Evolutionary conservation across 2,329 filamentous ascomycete genomes (phyloP), one percentile per base, ranked within the genome.

Genomic region (Diaporthe capsici): DNA sequence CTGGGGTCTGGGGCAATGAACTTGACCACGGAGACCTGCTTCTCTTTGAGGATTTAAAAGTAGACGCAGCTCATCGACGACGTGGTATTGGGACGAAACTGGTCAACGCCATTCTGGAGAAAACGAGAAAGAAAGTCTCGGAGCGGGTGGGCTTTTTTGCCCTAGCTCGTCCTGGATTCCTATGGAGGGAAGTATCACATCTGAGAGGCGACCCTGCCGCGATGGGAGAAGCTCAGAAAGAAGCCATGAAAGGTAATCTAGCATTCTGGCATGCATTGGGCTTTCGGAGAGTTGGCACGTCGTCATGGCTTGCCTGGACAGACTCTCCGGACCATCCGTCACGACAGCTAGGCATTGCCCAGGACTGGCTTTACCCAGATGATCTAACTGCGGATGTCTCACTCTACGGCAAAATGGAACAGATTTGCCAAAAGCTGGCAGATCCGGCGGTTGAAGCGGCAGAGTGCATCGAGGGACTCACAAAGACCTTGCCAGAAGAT

Each of bases 231-330:
- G 65, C 65, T 22, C 6, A 39, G 8, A 1, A 68, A 5, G 34
- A 10, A 15, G 47, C 31, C 31, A 75, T 79, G 39, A 74, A 71
- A 31, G 70, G 67, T 61, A 76, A 80, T 34, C 68, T 75, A 31
- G 75, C 68, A 42, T 83, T 83, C 63, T 81, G 76, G 63, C 78
- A 79, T 34, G 77, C 80, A 22, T 51, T 83, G 47, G 82, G 82
- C 12, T 84, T 83, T 76, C 80, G 82, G 68, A 78, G 82, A 60
- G 79, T 84, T 60, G 83, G 83, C 13, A 80, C 78, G 34, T 82
- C 82, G 3, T 57, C 51, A n/a, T 83, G 78, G 76, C 82, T 83
- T 53, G 81, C 81, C 49, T 78, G 82, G 58, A 77, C 81, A 55
- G 72, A 76, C 22, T 73, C 60, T 42, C 34, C 34, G 53, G 61